Evolutionary conservation across 345 rosid genomes (phyloP).

Genomic region (Turnera subulata): DNA sequence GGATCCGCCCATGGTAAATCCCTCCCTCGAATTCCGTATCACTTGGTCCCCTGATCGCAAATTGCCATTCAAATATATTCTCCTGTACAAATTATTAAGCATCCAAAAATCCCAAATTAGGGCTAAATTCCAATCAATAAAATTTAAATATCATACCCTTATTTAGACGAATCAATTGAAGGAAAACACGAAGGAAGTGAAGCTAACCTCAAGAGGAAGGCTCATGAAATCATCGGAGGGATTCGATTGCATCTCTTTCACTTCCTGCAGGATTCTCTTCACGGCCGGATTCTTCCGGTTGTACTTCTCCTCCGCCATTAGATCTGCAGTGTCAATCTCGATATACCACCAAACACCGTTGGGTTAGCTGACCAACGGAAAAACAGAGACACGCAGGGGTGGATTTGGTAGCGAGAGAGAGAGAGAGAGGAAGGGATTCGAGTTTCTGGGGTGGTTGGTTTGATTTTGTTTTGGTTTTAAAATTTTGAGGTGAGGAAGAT

Average conservation of each 20-base stretch:
- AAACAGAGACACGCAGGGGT: neutral
- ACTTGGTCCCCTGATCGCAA: conserved; percentile 78
- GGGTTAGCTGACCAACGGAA: neutral
- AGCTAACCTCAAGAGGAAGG: conserved; percentile 88
- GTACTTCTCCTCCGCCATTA: conserved; percentile 85
- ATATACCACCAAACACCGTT: neutral
- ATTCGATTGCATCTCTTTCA: conserved; percentile 97
- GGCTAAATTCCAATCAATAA: neutral
- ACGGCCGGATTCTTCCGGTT: conserved; percentile 93
- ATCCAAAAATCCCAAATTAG: neutral
- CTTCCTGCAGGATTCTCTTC: conserved; percentile 97
- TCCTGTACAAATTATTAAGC: conserved; percentile 43
- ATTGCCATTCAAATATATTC: conserved; percentile 98
- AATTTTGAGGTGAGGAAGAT: neutral
- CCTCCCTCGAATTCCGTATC: conserved; percentile 96
- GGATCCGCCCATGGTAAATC: conserved; percentile 96
- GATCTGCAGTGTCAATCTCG: conserved; percentile 12
- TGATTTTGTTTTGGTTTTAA: neutral
- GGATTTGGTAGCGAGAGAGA: neutral
- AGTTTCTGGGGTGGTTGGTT: neutral
- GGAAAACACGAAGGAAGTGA: neutral
- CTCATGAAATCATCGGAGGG: conserved; percentile 97
- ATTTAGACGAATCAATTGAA: neutral
- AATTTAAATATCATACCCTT: neutral
- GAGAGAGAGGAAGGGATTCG: neutral